phyloP scores from a whole-genome alignment of 2,329 filamentous ascomycete genomes.

The Thelonectria olida region DNA sequence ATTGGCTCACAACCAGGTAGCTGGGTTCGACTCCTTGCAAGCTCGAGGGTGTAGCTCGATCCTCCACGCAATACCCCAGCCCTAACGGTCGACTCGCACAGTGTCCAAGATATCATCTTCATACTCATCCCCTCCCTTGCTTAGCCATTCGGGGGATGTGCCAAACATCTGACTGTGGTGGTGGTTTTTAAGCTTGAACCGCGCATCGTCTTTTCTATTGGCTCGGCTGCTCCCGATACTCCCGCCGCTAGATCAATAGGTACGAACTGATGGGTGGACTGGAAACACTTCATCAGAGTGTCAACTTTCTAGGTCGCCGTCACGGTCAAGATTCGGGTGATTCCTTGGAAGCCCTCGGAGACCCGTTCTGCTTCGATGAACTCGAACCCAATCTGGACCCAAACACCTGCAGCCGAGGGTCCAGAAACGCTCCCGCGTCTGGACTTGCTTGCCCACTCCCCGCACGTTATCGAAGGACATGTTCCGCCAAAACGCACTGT shows the following conservation, averaged over 20 bases:
- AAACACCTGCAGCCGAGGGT: not conserved
- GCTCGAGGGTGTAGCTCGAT: not conserved
- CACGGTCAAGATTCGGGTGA: not conserved
- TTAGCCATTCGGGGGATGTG: no score
- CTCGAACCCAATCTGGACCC: not conserved
- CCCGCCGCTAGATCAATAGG: not conserved
- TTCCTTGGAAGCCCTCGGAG: not conserved
- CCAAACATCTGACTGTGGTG: not conserved
- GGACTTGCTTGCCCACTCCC: not conserved
- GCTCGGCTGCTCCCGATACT: not conserved
- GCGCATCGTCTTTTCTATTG: not conserved
- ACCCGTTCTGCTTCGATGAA: not conserved
- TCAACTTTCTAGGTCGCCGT: not conserved
- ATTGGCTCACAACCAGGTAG: slow-evolving; percentile 8
- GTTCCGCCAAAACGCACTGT: slow-evolving; percentile 6
- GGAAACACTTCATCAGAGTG: not conserved
- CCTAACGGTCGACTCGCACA: not conserved
- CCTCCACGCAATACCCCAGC: not conserved
- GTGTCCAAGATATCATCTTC: not conserved
- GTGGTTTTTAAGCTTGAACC: not conserved
- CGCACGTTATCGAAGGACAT: not conserved
- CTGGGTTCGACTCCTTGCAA: not conserved
- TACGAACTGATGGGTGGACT: not conserved
- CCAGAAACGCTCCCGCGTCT: not conserved
- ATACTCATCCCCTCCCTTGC: not conserved